A percentile compares a stretch with the other conserved stretches of the same genome.
Evolutionary conservation across 345 rosid genomes (phyloP).

Genomic region (Boechera retrofracta): DNA sequence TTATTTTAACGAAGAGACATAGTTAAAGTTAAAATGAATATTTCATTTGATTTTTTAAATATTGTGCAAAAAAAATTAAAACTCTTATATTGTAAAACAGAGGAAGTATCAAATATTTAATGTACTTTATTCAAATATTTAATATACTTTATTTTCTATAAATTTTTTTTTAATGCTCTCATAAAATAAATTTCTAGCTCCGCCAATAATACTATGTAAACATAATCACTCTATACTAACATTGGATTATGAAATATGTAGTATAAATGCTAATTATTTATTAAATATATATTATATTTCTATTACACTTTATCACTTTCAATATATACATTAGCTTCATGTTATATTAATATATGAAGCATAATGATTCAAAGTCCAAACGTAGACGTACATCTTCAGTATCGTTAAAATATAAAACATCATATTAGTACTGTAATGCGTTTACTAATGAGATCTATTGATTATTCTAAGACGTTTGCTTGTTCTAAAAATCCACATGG

Average conservation of each 20-base stretch:
- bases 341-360: not conserved
- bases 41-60: no score
- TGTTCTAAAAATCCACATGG: not conserved
- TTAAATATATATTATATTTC: not conserved
- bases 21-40: no score
- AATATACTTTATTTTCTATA: no score
- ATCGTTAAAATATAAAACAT: not conserved
- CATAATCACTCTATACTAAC: not conserved
- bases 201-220: no score
- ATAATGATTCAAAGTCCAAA: not conserved
- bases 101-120: no score
- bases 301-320: not conserved
- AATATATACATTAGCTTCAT: not conserved
- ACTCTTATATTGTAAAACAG: no score
- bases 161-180: no score
- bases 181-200: no score
- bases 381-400: not conserved
- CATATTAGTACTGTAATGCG: constrained; percentile 14
- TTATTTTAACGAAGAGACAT: no score
- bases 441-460: constrained; percentile 19
- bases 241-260: not conserved
- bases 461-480: not conserved
- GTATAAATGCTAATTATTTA: not conserved
- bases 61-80: no score
- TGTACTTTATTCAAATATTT: no score